Conservation (phyloP, 2,329 filamentous ascomycete genomes). For the Pseudocercospora fuligena region DNA sequence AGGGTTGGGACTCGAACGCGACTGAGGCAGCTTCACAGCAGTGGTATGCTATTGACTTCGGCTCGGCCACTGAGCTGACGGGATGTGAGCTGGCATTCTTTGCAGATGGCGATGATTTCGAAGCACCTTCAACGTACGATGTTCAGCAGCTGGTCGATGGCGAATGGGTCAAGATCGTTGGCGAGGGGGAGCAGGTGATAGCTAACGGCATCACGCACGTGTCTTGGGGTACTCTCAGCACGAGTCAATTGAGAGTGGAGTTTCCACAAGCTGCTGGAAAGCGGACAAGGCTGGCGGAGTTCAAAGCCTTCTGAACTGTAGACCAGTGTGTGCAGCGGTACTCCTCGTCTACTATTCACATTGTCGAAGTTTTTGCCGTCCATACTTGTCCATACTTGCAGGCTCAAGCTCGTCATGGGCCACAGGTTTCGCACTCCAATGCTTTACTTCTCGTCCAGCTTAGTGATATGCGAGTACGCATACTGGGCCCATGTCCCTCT, state of each 20-base stretch:
- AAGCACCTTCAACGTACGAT: slow-evolving; percentile 39
- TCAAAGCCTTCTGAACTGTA: slow-evolving; percentile 41
- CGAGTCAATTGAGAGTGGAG: slow-evolving; percentile 38
- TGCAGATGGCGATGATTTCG: slow-evolving; percentile 37
- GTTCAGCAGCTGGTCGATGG: slow-evolving; percentile 37
- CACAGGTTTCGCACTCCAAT: too few relatives aligned
- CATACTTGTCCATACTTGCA: too few relatives aligned
- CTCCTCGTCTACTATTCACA: too few relatives aligned
- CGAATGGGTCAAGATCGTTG: slow-evolving; percentile 40
- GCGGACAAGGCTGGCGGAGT: slow-evolving; percentile 45
- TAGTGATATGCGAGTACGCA: too few relatives aligned
- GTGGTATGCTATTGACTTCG: slow-evolving; percentile 48
- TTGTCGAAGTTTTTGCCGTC: too few relatives aligned
- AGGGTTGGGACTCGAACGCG: slow-evolving; percentile 45
- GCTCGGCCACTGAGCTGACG: slow-evolving; percentile 33
- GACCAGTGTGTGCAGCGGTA: too few relatives aligned
- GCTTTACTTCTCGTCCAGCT: too few relatives aligned
- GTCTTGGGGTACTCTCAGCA: slow-evolving; percentile 37
- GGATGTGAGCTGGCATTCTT: slow-evolving; percentile 48
- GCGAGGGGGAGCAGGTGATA: slow-evolving; percentile 32
- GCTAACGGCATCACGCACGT: slow-evolving; percentile 47
- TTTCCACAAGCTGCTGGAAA: slow-evolving; percentile 42
- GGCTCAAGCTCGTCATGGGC: too few relatives aligned
- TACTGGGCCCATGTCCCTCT: too few relatives aligned
- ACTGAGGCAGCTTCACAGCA: slow-evolving; percentile 37